Evolutionary conservation across 169 alveolate species (phyloP).

Genomic region (Plasmodium adleri): DNA sequence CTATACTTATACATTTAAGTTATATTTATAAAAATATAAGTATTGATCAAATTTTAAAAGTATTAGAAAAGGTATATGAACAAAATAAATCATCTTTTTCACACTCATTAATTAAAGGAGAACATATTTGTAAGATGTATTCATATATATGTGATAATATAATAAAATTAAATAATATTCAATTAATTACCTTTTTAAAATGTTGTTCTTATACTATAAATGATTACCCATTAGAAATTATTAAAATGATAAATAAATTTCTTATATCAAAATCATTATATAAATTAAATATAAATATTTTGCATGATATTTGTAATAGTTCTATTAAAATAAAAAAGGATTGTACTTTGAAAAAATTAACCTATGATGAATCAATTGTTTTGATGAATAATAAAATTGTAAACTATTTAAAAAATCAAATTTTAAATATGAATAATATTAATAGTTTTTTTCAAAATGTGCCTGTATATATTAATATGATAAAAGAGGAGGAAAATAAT

Average conservation of each 20-base stretch:
- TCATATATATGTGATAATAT: slow-evolving; percentile 28
- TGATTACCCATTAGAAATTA: slow-evolving; percentile 16
- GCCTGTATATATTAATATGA: slow-evolving; percentile 15
- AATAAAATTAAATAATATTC: slow-evolving; percentile 2
- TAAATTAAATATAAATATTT: not conserved
- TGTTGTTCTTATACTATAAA: slow-evolving; percentile 40
- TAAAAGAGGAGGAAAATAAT: not conserved
- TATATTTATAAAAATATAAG: slow-evolving; percentile 4
- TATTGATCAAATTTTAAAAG: slow-evolving; percentile 12
- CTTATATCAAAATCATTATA: slow-evolving; percentile 12
- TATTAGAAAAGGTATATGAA: slow-evolving; percentile 27
- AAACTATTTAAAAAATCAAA: not conserved
- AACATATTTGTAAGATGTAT: slow-evolving; percentile 9
- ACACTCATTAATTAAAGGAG: slow-evolving; percentile 23
- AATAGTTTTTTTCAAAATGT: slow-evolving; percentile 21
- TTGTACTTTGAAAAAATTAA: slow-evolving; percentile 8
- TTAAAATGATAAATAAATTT: not conserved
- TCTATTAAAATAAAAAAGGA: slow-evolving; percentile 41
- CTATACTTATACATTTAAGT: slow-evolving; percentile 32
- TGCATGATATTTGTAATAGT: slow-evolving; percentile 43
- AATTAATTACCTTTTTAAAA: slow-evolving; percentile 11
- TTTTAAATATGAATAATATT: slow-evolving; percentile 1
- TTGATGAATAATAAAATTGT: slow-evolving; percentile 1
- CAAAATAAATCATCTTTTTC: slow-evolving; percentile 40
- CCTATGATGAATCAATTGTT: slow-evolving; percentile 33